Percentiles rank a stretch among this genome's conserved stretches.
phyloP scores from a whole-genome alignment of 306 rosid species.

The Rosa persica region DNA sequence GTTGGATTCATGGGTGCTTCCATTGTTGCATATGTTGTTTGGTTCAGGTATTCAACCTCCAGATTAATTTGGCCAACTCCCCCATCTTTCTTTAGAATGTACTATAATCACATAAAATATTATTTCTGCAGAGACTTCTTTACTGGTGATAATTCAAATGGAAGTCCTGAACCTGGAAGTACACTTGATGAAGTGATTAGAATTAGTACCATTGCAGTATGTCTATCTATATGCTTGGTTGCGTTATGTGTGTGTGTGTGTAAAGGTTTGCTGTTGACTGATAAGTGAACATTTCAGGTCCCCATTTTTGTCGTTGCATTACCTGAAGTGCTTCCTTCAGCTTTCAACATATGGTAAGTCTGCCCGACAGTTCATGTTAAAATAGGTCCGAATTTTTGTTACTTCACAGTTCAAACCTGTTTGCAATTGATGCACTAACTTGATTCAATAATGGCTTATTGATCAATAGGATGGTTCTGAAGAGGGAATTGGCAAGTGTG shows the following conservation, averaged over 20 bases:
- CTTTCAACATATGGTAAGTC: background rate
- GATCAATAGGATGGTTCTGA: background rate
- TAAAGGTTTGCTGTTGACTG: background rate
- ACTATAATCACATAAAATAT: background rate
- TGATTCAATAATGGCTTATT: background rate
- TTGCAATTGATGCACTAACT: background rate
- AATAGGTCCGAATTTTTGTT: background rate
- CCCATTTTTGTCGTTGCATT: background rate
- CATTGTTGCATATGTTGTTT: background rate
- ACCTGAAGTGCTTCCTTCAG: background rate
- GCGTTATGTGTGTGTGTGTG: no score
- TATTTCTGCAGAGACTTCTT: background rate
- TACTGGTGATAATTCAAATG: background rate
- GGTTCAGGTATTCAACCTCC: background rate
- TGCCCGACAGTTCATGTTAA: background rate
- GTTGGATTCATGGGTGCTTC: background rate
- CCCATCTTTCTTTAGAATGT: background rate
- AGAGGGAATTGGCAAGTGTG: background rate
- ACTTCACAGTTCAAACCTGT: background rate
- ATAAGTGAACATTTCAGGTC: background rate
- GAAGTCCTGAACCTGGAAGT: background rate
- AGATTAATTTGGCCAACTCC: background rate
- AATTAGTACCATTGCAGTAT: background rate
- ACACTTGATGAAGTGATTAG: background rate
- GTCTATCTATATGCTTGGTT: background rate